Conservation (phyloP, 2,329 filamentous ascomycete species). For the Tolypocladium inflatum region DNA sequence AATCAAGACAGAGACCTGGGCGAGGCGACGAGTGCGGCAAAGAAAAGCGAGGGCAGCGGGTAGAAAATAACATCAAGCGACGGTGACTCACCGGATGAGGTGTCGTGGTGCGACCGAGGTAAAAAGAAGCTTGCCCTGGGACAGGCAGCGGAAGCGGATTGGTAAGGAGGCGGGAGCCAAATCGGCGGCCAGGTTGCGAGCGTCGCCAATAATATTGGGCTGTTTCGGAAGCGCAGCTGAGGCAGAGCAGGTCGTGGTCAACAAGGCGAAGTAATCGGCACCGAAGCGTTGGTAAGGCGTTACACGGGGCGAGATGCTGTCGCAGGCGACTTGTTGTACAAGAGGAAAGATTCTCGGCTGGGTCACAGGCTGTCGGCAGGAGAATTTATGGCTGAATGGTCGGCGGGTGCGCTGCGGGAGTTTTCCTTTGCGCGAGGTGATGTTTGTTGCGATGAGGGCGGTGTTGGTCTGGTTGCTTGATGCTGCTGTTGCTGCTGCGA, state of each 20-base stretch:
- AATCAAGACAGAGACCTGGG: not conserved
- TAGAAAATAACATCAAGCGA: conserved; percentile 15
- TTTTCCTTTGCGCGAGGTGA: not conserved
- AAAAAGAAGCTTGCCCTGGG: conserved; percentile 10
- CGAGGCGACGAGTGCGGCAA: conserved; percentile 2
- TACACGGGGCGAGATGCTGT: conserved; percentile 21
- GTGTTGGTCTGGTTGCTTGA: not conserved
- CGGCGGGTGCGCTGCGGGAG: not conserved
- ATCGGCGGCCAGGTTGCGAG: conserved; percentile 20
- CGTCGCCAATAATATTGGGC: conserved; percentile 24
- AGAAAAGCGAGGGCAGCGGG: conserved; percentile 6
- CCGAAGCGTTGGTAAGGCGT: conserved; percentile 20
- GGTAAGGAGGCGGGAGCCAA: conserved; percentile 14
- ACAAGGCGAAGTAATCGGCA: conserved; percentile 23
- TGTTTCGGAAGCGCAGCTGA: conserved; percentile 19
- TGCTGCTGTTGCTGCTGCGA: not conserved
- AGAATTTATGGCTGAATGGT: not conserved
- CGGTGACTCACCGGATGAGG: conserved; percentile 22
- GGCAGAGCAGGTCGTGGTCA: conserved; percentile 14
- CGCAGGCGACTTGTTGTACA: conserved; percentile 10
- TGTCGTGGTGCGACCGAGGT: conserved; percentile 18
- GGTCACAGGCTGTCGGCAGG: conserved; percentile 10
- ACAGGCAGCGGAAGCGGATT: conserved; percentile 6
- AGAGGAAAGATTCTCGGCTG: conserved; percentile 6
- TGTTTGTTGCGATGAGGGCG: not conserved